A percentile compares a stretch with the other conserved stretches of the same genome.
phyloP scores from a whole-genome alignment of 2,329 filamentous ascomycete species.

The Kalmusia sp. region DNA sequence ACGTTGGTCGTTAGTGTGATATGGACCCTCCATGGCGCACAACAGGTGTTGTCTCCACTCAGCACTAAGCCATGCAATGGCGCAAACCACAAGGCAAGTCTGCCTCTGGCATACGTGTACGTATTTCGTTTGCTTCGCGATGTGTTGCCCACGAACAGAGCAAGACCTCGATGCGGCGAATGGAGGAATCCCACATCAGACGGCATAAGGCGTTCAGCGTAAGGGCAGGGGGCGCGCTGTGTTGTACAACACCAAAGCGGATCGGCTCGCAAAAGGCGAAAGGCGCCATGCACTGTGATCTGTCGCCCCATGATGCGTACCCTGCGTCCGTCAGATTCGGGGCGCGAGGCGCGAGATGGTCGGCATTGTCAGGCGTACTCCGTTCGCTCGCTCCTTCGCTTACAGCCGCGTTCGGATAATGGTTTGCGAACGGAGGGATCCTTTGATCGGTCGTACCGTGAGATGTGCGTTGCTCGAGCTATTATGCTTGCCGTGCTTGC shows the following conservation, averaged over 20 bases:
- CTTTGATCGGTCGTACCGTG: neutral
- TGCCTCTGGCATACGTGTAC: neutral
- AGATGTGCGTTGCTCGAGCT: neutral
- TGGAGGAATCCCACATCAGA: neutral
- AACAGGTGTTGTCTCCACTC: neutral
- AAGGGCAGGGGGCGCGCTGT: neutral
- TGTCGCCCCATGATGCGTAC: neutral
- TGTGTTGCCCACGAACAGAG: neutral
- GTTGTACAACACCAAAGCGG: slow-evolving; percentile 1
- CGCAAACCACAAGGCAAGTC: neutral
- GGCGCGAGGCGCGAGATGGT: neutral
- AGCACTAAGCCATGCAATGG: neutral
- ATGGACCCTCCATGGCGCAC: neutral
- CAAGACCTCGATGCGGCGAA: neutral
- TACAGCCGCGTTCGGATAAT: neutral
- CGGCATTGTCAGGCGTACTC: neutral
- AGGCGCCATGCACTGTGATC: neutral
- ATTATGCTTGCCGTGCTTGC: neutral
- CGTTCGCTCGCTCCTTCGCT: neutral
- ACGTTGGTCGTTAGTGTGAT: neutral
- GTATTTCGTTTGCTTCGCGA: neutral
- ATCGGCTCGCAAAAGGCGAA: neutral
- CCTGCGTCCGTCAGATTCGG: neutral
- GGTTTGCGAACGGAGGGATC: slow-evolving; percentile 1
- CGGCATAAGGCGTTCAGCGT: neutral